phyloP scores from a whole-genome alignment of 2,329 filamentous ascomycete genomes.

The Nemania serpens region DNA sequence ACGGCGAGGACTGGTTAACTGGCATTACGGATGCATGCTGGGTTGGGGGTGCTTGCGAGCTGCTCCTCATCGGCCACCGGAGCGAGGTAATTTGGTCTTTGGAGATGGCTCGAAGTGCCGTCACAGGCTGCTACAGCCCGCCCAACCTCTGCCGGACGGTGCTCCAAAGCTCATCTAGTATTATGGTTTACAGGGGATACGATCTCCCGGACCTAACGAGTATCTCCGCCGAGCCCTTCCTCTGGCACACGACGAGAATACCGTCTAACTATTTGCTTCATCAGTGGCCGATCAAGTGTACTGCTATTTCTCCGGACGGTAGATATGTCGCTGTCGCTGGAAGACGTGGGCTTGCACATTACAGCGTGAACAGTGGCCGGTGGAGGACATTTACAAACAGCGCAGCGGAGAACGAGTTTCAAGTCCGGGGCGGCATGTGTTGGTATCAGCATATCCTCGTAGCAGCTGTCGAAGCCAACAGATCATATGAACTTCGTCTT shows the following conservation, averaged over 20 bases:
- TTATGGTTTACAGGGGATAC: slow-evolving; percentile 93
- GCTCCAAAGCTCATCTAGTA: slow-evolving; percentile 82
- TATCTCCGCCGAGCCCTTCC: slow-evolving; percentile 85
- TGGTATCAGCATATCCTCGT: slow-evolving; percentile 97
- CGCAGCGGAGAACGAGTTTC: slow-evolving; percentile 84
- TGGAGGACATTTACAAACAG: slow-evolving; percentile 94
- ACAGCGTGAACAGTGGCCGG: slow-evolving; percentile 89
- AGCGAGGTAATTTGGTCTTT: slow-evolving; percentile 84
- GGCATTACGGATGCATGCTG: slow-evolving; percentile 80
- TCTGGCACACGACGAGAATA: slow-evolving; percentile 94
- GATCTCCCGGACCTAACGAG: slow-evolving; percentile 88
- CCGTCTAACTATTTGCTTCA: slow-evolving; percentile 83
- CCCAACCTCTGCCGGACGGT: slow-evolving; percentile 89
- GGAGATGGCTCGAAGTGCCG: slow-evolving; percentile 93
- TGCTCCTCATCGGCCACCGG: slow-evolving; percentile 72
- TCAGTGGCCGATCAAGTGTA: slow-evolving; percentile 90
- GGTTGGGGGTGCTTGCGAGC: slow-evolving; percentile 85
- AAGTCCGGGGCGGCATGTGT: slow-evolving; percentile 94
- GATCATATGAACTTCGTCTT: slow-evolving; percentile 83
- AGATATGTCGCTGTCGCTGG: slow-evolving; percentile 97
- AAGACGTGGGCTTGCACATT: slow-evolving; percentile 87
- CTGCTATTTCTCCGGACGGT: slow-evolving; percentile 88
- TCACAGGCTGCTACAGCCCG: slow-evolving; percentile 87
- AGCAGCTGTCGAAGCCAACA: slow-evolving; percentile 85
- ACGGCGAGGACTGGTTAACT: slow-evolving; percentile 82